A percentile compares a stretch with the other conserved stretches of the same genome.
These are phyloP conservation scores for Alternaria panax DNA, from an alignment of 2,329 filamentous ascomycete species.

Conservation along the genomic window DNA sequence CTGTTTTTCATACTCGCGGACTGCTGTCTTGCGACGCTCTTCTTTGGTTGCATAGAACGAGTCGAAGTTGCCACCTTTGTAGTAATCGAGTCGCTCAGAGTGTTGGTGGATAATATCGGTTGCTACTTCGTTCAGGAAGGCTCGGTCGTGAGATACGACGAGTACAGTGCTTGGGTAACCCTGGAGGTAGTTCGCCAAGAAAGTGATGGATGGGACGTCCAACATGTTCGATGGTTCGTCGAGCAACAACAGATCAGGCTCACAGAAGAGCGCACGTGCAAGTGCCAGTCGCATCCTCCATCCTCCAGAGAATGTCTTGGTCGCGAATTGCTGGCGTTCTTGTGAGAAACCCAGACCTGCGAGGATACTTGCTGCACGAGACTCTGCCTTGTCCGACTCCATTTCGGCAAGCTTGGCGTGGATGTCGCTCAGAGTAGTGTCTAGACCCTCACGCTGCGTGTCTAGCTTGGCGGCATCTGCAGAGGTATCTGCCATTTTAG, in stretches of 20 bases:
- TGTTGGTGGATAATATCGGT: slow-evolving; percentile 99
- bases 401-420: slow-evolving; percentile 94
- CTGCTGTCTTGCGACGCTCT: slow-evolving; percentile 94
- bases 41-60: slow-evolving; percentile 86
- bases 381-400: slow-evolving; percentile 98
- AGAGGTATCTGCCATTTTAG: slow-evolving; percentile 87
- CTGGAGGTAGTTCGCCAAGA: slow-evolving; percentile 95
- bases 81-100: slow-evolving; percentile 96
- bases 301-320: slow-evolving; percentile 98
- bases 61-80: slow-evolving; percentile 92
- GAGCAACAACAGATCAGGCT: slow-evolving; percentile 92
- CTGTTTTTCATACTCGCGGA: slow-evolving; percentile 98
- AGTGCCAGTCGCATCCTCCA: slow-evolving; percentile 98
- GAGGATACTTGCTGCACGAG: slow-evolving; percentile 92
- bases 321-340: slow-evolving; percentile 89
- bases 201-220: slow-evolving; percentile 99
- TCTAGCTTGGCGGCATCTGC: slow-evolving; percentile 86
- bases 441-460: slow-evolving; percentile 85
- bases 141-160: slow-evolving; percentile 97
- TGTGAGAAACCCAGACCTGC: slow-evolving; percentile 96
- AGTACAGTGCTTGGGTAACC: slow-evolving; percentile 92
- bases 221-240: slow-evolving; percentile 99
- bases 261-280: slow-evolving; percentile 94
- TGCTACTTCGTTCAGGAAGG: slow-evolving; percentile 98
- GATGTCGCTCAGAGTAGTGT: slow-evolving; percentile 88